A percentile compares a stretch with the other conserved stretches of the same genome.
Conservation (phyloP, 257 asterid species). For the Petunia secreta region DNA sequence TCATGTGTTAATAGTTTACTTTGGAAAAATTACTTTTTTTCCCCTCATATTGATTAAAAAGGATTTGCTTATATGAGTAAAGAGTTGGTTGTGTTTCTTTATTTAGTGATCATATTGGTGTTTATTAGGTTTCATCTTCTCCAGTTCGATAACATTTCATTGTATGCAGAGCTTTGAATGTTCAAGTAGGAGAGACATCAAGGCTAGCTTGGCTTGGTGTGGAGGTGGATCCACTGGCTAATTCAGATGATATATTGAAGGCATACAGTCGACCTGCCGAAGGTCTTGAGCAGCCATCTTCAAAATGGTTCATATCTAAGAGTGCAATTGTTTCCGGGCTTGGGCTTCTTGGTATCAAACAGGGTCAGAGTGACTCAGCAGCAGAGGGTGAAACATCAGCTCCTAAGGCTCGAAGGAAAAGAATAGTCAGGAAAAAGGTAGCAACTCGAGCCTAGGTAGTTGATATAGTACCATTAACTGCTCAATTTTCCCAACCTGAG, state of each 20-base stretch:
- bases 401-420: constrained; percentile 81
- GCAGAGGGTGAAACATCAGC: constrained; percentile 50
- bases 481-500: constrained; percentile 47
- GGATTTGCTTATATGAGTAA: neutral
- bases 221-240: constrained; percentile 84
- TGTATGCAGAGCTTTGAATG: constrained; percentile 67
- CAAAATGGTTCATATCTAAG: constrained; percentile 95
- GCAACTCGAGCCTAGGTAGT: constrained; percentile 49
- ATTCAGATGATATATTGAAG: constrained; percentile 74
- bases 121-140: neutral
- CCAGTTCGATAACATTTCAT: constrained; percentile 22
- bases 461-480: constrained; percentile 25
- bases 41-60: neutral
- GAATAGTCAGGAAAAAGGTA: constrained; percentile 76
- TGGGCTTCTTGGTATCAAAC: constrained; percentile 87
- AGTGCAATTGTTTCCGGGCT: constrained; percentile 83
- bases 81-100: neutral
- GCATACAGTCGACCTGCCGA: constrained; percentile 85
- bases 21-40: neutral
- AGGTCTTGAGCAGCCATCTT: constrained; percentile 53
- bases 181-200: constrained; percentile 88
- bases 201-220: constrained; percentile 93
- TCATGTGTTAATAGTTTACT: neutral
- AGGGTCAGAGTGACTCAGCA: constrained; percentile 48
- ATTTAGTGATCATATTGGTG: neutral